These are phyloP conservation scores for Cucumis melo DNA, from an alignment of 306 rosid genomes.

Conservation along the genomic window DNA sequence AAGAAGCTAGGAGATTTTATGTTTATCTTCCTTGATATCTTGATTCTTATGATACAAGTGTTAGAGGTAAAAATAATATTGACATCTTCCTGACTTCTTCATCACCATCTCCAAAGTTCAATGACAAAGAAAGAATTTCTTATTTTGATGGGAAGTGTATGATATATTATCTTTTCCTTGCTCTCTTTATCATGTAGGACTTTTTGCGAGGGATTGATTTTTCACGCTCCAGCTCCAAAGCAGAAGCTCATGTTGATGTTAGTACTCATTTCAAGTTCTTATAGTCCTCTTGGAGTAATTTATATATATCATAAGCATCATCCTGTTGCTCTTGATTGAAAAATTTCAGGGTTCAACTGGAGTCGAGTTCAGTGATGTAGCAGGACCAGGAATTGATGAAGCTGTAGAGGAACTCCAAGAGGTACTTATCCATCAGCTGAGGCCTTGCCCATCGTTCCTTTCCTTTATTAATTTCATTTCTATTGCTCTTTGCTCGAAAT, in stretches of 20 bases:
- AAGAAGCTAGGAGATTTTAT: background rate
- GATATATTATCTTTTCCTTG: conserved; percentile 6
- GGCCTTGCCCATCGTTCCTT: background rate
- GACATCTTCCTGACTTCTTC: background rate
- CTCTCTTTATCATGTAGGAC: conserved; percentile 45
- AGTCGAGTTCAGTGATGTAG: conserved; percentile 77
- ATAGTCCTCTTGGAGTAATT: conserved; percentile 1
- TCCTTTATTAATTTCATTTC: background rate
- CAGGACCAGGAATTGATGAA: conserved; percentile 97
- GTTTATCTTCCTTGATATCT: conserved; percentile 9
- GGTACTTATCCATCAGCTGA: conserved; percentile 25
- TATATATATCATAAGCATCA: background rate
- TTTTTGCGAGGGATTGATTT: conserved; percentile 99
- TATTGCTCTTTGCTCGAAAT: background rate
- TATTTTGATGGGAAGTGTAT: background rate
- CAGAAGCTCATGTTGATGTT: conserved; percentile 99
- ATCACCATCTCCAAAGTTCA: background rate
- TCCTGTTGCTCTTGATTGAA: background rate
- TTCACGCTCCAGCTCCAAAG: conserved; percentile 91
- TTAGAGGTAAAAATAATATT: background rate
- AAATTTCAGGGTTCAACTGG: conserved; percentile 84
- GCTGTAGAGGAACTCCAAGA: conserved; percentile 98
- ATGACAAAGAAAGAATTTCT: background rate
- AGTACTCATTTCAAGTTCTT: conserved; percentile 21
- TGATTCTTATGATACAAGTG: conserved; percentile 20